These are phyloP conservation scores for Coccomyxa subellipsoidea DNA, from an alignment of 163 green algal genomes.

Conservation along the genomic window DNA sequence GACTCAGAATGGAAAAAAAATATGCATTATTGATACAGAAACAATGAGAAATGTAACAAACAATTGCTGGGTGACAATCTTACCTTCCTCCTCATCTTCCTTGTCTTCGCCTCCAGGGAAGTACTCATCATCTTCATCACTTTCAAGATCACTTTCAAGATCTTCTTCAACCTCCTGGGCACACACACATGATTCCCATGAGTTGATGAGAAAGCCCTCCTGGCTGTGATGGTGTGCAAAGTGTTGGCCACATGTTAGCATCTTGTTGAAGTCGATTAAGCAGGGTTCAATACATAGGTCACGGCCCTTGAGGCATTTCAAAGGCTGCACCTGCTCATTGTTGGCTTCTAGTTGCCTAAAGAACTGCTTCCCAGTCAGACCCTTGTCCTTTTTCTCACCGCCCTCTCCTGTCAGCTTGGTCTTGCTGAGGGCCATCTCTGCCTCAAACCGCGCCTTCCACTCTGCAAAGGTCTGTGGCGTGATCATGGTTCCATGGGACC, in stretches of 20 bases:
- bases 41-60: not conserved
- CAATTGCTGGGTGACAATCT: not conserved
- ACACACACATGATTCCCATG: not conserved
- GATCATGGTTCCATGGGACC: slow-evolving; percentile 72
- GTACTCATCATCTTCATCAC: not conserved
- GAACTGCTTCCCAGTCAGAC: slow-evolving; percentile 62
- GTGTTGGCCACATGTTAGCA: too few relatives aligned
- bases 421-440: slow-evolving; percentile 23
- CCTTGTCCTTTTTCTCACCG: slow-evolving; percentile 22
- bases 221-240: too few relatives aligned
- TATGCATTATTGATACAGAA: not conserved
- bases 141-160: not conserved
- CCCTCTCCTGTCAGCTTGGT: slow-evolving; percentile 4
- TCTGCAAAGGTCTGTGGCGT: slow-evolving; percentile 72
- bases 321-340: not conserved
- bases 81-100: not conserved
- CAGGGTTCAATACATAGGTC: too few relatives aligned
- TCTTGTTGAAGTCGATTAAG: too few relatives aligned
- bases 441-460: slow-evolving; percentile 65
- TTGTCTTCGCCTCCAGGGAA: not conserved
- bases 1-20: not conserved
- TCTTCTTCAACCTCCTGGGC: not conserved
- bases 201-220: too few relatives aligned
- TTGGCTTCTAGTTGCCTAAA: slow-evolving; percentile 58
- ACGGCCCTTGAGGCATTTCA: too few relatives aligned